Percentiles rank a stretch among this genome's conserved stretches.
These are phyloP conservation scores for Camellia oleifera DNA, from an alignment of 179 eudicot species.

Conservation along the genomic window DNA sequence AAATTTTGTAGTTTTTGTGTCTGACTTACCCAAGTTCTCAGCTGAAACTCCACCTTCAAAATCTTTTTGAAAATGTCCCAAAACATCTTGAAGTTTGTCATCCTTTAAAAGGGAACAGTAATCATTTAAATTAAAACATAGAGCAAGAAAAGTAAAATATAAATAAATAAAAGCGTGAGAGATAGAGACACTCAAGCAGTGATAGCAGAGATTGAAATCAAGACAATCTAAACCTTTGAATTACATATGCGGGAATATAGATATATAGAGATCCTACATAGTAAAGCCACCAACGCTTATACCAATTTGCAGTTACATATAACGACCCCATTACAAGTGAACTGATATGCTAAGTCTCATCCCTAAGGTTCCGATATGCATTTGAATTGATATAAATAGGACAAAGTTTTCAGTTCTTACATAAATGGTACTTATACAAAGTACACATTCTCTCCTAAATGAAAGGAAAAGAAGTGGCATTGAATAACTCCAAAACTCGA, in stretches of 20 bases:
- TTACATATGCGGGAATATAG: neutral
- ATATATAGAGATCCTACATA: neutral
- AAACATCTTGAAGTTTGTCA: slow-evolving; percentile 80
- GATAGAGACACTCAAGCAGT: neutral
- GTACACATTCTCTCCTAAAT: neutral
- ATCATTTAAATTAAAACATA: neutral
- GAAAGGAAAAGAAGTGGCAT: slow-evolving; percentile 7
- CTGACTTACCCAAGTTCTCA: slow-evolving; percentile 89
- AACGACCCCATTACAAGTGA: neutral
- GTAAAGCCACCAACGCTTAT: neutral
- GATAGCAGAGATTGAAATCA: neutral
- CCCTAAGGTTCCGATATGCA: neutral
- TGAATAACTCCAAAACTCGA: neutral
- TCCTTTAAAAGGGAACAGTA: slow-evolving; percentile 47
- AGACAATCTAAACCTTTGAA: neutral
- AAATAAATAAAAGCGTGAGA: neutral
- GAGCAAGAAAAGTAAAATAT: neutral
- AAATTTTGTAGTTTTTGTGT: slow-evolving; percentile 11
- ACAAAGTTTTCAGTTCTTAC: neutral
- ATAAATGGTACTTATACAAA: neutral
- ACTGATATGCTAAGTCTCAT: neutral
- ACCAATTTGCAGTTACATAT: neutral
- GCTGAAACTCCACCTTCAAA: slow-evolving; percentile 97
- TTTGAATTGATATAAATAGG: neutral
- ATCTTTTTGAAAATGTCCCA: slow-evolving; percentile 96